A percentile compares a stretch with the other conserved stretches of the same genome.
These are phyloP conservation scores for Dothistroma pini DNA, from an alignment of 2,329 filamentous ascomycete species.

Conservation along the genomic window DNA sequence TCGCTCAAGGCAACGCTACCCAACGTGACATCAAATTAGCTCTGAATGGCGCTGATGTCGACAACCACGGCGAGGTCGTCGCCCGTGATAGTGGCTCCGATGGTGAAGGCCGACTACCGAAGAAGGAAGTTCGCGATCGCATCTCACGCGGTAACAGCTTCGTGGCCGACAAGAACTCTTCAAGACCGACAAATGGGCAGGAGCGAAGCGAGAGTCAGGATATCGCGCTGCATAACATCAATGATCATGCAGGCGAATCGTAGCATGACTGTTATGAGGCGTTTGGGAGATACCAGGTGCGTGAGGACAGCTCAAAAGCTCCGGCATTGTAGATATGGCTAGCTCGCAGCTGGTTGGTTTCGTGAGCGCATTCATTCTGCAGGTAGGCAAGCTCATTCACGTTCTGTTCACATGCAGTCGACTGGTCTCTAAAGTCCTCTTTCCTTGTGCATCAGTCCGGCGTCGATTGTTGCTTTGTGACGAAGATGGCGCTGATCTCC, in stretches of 20 bases:
- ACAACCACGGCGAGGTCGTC: slow-evolving; percentile 55
- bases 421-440: too few species aligned
- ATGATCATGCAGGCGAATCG: slow-evolving; percentile 12
- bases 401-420: neutral
- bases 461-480: neutral
- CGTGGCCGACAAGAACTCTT: slow-evolving; percentile 10
- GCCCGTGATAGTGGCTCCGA: slow-evolving; percentile 42
- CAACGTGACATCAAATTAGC: slow-evolving; percentile 60
- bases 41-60: slow-evolving; percentile 58
- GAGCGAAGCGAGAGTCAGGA: slow-evolving; percentile 46
- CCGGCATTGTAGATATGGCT: neutral
- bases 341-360: neutral
- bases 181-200: slow-evolving; percentile 11
- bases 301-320: neutral
- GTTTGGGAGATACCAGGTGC: neutral
- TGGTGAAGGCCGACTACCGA: slow-evolving; percentile 23
- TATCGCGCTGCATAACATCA: slow-evolving; percentile 50
- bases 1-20: slow-evolving; percentile 60
- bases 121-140: slow-evolving; percentile 33
- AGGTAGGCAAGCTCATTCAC: neutral
- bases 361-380: neutral
- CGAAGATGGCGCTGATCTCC: neutral
- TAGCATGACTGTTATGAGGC: slow-evolving; percentile 1
- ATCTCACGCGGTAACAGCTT: slow-evolving; percentile 43
- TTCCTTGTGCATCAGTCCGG: too few species aligned